Conservation (phyloP, 768 basidiomycete genomes). For the Cystobasidium tubakii region DNA sequence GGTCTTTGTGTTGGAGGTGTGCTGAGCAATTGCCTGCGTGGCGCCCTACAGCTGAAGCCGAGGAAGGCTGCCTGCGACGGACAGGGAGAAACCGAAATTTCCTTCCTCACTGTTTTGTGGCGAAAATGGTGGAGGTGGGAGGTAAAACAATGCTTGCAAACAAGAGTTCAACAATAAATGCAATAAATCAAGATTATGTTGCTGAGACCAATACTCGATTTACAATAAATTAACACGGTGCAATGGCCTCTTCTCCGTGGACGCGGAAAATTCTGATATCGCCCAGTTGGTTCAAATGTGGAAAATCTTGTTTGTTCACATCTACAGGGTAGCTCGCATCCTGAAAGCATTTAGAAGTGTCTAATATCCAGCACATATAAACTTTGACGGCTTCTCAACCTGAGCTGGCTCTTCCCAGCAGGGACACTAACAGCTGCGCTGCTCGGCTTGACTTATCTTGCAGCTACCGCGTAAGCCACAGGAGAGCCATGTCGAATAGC, state of each 20-base stretch:
- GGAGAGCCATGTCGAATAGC: conserved; percentile 56
- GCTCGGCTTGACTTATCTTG: background rate
- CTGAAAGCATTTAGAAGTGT: no score
- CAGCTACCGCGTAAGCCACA: conserved; percentile 29
- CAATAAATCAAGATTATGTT: background rate
- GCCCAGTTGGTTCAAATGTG: background rate
- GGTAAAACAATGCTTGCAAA: no score
- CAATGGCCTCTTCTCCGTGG: background rate
- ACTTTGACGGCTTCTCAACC: no score
- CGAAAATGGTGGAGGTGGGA: background rate
- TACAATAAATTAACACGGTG: background rate
- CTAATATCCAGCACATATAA: no score
- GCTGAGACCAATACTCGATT: background rate
- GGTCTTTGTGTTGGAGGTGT: background rate
- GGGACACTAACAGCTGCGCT: background rate
- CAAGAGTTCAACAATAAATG: no score
- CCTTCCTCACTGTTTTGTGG: background rate
- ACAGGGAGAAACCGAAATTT: background rate
- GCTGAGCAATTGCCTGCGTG: background rate
- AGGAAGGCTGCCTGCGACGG: background rate
- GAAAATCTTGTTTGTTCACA: background rate
- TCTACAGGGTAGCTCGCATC: background rate
- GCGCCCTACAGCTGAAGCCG: background rate
- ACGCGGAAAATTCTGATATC: conserved; percentile 2
- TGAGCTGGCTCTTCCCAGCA: background rate